These are phyloP conservation scores for Triticum timopheevii DNA, from an alignment of 176 grass and related monocot species.

Conservation along the genomic window DNA sequence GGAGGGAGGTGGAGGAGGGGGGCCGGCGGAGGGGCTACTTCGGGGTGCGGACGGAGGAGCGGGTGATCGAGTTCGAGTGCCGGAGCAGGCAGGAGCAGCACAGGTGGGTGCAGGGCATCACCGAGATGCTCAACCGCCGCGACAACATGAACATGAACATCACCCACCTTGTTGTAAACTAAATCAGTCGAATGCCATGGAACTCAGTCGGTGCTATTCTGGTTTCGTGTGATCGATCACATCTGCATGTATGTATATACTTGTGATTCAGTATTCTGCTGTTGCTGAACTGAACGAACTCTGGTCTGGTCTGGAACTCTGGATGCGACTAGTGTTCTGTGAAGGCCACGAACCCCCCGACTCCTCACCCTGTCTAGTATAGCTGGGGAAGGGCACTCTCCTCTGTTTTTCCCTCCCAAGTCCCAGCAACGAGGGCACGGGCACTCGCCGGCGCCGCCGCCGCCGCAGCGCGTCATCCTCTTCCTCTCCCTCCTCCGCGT, in stretches of 20 bases:
- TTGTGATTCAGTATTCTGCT: too few relatives aligned
- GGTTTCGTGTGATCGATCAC: not conserved
- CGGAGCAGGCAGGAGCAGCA: conserved; percentile 60
- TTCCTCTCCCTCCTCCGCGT: not conserved
- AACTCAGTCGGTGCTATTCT: not conserved
- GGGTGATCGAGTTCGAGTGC: conserved; percentile 89
- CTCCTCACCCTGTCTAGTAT: too few relatives aligned
- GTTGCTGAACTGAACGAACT: too few relatives aligned
- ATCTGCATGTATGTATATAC: not conserved
- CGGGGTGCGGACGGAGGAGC: conserved; percentile 66
- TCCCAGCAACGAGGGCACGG: too few relatives aligned
- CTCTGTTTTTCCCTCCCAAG: too few relatives aligned
- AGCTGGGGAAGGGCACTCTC: too few relatives aligned
- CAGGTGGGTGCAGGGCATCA: conserved; percentile 74
- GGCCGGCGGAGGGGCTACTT: conserved; percentile 71
- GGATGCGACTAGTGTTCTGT: too few relatives aligned
- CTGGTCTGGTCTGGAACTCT: too few relatives aligned
- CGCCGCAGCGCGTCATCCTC: too few relatives aligned
- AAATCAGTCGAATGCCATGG: not conserved
- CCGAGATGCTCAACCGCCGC: conserved; percentile 60
- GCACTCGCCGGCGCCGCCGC: too few relatives aligned
- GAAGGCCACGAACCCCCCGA: too few relatives aligned
- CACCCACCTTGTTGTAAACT: conserved; percentile 11
- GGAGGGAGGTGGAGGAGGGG: conserved; percentile 69
- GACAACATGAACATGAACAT: conserved; percentile 56